Conservation (phyloP, 2,329 filamentous ascomycete species). For the Cladobotryum mycophilum region DNA sequence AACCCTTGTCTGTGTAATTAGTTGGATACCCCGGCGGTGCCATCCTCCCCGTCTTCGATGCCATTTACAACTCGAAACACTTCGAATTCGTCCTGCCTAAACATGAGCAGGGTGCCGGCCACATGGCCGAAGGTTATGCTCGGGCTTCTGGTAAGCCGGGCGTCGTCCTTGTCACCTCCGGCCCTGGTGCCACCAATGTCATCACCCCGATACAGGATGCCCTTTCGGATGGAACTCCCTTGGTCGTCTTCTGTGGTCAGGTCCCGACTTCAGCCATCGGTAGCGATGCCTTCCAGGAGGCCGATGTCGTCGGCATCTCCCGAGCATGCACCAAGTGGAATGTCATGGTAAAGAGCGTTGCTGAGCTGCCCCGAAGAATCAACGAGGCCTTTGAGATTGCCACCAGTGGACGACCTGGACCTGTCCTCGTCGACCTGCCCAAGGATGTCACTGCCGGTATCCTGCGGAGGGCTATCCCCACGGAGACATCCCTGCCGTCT, state of each 20-base stretch:
- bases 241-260: slow-evolving; percentile 95
- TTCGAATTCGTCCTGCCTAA: slow-evolving; percentile 87
- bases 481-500: slow-evolving; percentile 63
- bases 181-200: slow-evolving; percentile 93
- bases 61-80: slow-evolving; percentile 95
- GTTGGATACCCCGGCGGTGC: slow-evolving; percentile 90
- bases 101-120: slow-evolving; percentile 95
- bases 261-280: slow-evolving; percentile 86
- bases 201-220: slow-evolving; percentile 96
- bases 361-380: slow-evolving; percentile 86
- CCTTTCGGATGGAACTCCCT: slow-evolving; percentile 86
- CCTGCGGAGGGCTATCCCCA: slow-evolving; percentile 77
- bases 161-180: slow-evolving; percentile 93
- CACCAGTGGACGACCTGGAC: slow-evolving; percentile 85
- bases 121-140: slow-evolving; percentile 98
- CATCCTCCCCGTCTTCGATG: slow-evolving; percentile 96
- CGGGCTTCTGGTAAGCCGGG: slow-evolving; percentile 92
- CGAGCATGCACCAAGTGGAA: slow-evolving; percentile 98
- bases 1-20: slow-evolving; percentile 28
- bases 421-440: slow-evolving; percentile 89
- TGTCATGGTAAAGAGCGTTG: slow-evolving; percentile 93
- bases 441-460: slow-evolving; percentile 92
- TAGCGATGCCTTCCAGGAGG: slow-evolving; percentile 95
- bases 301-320: slow-evolving; percentile 89
- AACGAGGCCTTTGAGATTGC: slow-evolving; percentile 99